These are phyloP conservation scores for Backusella macrospora DNA, from an alignment of 192 early-diverging fungal species.

Conservation along the genomic window DNA sequence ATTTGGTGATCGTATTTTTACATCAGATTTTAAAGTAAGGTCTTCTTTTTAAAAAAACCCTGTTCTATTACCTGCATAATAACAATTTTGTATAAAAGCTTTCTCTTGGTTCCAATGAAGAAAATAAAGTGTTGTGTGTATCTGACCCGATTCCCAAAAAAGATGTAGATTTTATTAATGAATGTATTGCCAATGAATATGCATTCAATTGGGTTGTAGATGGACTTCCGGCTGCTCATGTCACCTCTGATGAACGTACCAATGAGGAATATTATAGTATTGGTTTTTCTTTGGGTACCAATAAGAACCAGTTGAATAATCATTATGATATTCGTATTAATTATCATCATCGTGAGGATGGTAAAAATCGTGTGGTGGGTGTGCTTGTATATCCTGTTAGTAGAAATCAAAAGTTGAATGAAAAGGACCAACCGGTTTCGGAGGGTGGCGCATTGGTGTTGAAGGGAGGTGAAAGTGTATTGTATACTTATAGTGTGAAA, in stretches of 20 bases:
- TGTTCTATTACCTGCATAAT: no score
- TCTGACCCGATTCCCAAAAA: constrained; percentile 55
- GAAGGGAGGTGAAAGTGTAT: constrained; percentile 46
- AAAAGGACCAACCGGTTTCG: constrained; percentile 23
- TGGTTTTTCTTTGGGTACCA: constrained; percentile 79
- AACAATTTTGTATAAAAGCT: constrained; percentile 50
- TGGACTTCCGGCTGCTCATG: constrained; percentile 86
- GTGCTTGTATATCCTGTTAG: constrained; percentile 78
- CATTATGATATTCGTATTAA: constrained; percentile 86
- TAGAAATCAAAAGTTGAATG: constrained; percentile 44
- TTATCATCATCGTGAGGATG: constrained; percentile 71
- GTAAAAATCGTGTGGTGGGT: constrained; percentile 72
- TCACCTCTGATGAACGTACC: constrained; percentile 56
- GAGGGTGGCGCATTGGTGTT: constrained; percentile 12
- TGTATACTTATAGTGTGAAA: constrained; percentile 68
- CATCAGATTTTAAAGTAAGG: constrained; percentile 75
- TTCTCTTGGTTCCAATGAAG: constrained; percentile 56
- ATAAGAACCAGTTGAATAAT: constrained; percentile 68
- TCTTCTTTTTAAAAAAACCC: no score
- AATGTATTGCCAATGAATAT: constrained; percentile 79
- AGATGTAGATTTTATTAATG: constrained; percentile 86
- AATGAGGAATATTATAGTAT: constrained; percentile 63
- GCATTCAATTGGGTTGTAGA: constrained; percentile 89
- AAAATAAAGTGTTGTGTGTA: constrained; percentile 71
- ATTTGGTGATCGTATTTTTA: constrained; percentile 94